Evolutionary conservation across 495 filamentous ascomycete species (phyloP).

Genomic region (Thozetella sp.): DNA sequence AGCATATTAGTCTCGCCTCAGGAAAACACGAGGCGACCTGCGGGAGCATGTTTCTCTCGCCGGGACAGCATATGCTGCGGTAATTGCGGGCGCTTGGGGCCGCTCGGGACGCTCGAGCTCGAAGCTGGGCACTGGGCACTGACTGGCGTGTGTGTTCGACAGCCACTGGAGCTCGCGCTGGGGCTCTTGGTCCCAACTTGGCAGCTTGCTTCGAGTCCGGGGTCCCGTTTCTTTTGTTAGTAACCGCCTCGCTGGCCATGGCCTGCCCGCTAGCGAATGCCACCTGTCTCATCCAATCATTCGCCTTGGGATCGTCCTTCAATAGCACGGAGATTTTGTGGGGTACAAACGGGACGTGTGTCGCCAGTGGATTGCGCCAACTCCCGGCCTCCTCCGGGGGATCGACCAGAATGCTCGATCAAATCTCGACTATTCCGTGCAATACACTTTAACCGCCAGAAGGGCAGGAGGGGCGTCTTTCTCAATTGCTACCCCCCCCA

Average conservation of each 20-base stretch:
- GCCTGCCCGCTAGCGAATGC: not conserved
- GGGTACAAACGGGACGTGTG: not conserved
- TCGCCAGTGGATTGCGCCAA: not conserved
- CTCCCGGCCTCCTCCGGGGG: not conserved
- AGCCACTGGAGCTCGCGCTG: too few relatives aligned
- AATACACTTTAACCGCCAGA: too few relatives aligned
- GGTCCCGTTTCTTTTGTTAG: not conserved
- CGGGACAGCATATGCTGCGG: too few relatives aligned
- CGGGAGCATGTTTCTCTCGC: not conserved
- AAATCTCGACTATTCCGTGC: too few relatives aligned
- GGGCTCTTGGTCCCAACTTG: too few relatives aligned
- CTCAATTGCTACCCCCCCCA: too few relatives aligned
- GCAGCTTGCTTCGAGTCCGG: not conserved
- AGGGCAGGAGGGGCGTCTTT: too few relatives aligned
- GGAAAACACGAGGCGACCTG: not conserved
- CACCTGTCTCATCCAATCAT: not conserved
- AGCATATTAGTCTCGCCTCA: not conserved
- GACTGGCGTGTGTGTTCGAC: too few relatives aligned
- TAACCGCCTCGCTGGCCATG: not conserved
- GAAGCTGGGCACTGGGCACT: too few relatives aligned
- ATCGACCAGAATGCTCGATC: not conserved
- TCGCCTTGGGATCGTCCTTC: not conserved
- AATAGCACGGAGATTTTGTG: not conserved
- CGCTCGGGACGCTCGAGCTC: not conserved
- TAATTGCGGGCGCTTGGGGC: not conserved